Evolutionary conservation across 768 basidiomycete genomes (phyloP).

Genomic region (Peribolospora baueri): DNA sequence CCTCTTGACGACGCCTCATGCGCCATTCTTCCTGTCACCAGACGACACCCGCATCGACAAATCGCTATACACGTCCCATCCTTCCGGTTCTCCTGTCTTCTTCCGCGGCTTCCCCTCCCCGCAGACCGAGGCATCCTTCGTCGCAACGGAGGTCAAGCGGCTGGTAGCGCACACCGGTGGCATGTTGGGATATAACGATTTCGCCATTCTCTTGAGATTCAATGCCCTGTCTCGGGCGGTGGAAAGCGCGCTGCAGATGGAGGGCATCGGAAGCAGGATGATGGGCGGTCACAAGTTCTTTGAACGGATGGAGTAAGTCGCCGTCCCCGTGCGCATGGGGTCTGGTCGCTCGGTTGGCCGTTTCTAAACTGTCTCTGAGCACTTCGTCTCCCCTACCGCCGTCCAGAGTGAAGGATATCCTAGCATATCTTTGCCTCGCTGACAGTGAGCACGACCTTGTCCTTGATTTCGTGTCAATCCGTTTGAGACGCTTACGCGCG

Average conservation of each 20-base stretch:
- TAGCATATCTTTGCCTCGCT: constrained; percentile 57
- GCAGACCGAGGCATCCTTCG: constrained; percentile 40
- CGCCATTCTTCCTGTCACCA: too few species aligned
- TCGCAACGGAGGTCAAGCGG: constrained; percentile 54
- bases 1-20: background rate
- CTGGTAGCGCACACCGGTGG: constrained; percentile 51
- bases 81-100: constrained; percentile 34
- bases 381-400: background rate
- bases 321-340: background rate
- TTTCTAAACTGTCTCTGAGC: too few species aligned
- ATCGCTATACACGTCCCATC: constrained; percentile 42
- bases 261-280: constrained; percentile 51
- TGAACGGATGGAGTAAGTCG: constrained; percentile 43
- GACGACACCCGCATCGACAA: constrained; percentile 34
- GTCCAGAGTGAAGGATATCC: constrained; percentile 45
- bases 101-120: constrained; percentile 32
- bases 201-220: constrained; percentile 60
- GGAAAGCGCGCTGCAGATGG: constrained; percentile 49
- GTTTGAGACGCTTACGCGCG: background rate
- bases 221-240: constrained; percentile 53
- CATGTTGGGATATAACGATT: constrained; percentile 44
- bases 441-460: constrained; percentile 28
- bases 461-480: constrained; percentile 16
- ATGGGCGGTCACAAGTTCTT: constrained; percentile 64
- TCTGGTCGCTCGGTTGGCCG: background rate